phyloP scores from a whole-genome alignment of 129 eudicot species.

The Heracleum sosnowskyi region DNA sequence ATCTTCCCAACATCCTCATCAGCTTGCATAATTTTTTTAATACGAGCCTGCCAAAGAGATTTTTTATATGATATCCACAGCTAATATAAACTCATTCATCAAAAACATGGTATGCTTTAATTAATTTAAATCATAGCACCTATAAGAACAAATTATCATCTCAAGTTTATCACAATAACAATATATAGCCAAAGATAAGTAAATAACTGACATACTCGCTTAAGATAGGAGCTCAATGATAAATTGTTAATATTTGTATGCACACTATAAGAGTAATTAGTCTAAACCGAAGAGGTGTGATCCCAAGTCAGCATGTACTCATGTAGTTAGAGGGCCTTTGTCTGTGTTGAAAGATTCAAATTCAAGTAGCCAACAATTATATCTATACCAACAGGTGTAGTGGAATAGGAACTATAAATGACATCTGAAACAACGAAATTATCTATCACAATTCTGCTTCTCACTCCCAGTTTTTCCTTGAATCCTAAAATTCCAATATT shows the following conservation, averaged over 20 bases:
- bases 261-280: not conserved
- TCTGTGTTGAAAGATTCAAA: not conserved
- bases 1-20: constrained; percentile 93
- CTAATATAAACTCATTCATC: not conserved
- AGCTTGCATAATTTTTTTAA: constrained; percentile 90
- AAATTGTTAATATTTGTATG: not conserved
- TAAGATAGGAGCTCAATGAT: not conserved
- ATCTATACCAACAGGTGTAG: not conserved
- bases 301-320: not conserved
- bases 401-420: not conserved
- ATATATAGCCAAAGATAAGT: not conserved
- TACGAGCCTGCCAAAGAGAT: constrained; percentile 55
- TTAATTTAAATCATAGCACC: not conserved
- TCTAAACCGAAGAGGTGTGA: not conserved
- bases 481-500: not conserved
- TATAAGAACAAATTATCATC: not conserved
- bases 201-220: not conserved
- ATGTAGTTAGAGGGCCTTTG: not conserved
- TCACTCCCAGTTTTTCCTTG: not conserved
- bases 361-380: not conserved
- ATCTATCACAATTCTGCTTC: not conserved
- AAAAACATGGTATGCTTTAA: not conserved
- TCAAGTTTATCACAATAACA: not conserved
- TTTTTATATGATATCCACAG: not conserved
- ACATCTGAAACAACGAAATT: not conserved